Percentiles rank a stretch among this genome's conserved stretches.
phyloP scores from a whole-genome alignment of 768 basidiomycete genomes.

The Russula abietina region DNA sequence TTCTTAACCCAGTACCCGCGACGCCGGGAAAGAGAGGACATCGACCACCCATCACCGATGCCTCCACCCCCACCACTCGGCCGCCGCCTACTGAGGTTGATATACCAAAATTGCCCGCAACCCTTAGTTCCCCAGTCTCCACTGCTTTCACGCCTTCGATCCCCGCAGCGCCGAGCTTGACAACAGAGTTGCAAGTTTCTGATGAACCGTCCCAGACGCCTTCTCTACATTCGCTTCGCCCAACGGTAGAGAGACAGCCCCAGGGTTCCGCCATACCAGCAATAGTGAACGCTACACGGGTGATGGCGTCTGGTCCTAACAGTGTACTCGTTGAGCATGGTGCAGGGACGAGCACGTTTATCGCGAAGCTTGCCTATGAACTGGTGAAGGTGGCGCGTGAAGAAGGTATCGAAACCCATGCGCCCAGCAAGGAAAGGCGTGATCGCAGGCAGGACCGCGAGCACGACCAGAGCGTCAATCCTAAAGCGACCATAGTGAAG shows the following conservation, averaged over 20 bases:
- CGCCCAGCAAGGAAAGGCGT: conserved; percentile 45
- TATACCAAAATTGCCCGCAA: neutral
- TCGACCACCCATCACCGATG: conserved; percentile 11
- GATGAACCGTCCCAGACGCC: conserved; percentile 19
- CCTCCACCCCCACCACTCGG: neutral
- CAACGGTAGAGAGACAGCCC: conserved; percentile 28
- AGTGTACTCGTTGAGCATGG: conserved; percentile 73
- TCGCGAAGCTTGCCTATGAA: conserved; percentile 58
- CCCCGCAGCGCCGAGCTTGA: conserved; percentile 16
- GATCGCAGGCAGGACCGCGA: conserved; percentile 27
- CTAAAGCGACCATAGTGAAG: conserved; percentile 18
- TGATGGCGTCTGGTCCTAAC: conserved; percentile 76
- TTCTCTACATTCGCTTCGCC: conserved; percentile 17
- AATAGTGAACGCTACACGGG: conserved; percentile 74
- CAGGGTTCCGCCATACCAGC: conserved; percentile 70
- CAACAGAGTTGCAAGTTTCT: conserved; percentile 21
- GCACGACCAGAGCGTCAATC: conserved; percentile 10
- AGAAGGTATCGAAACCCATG: conserved; percentile 45
- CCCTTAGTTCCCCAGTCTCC: conserved; percentile 17
- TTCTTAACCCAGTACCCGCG: conserved; percentile 44
- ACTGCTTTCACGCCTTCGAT: conserved; percentile 13
- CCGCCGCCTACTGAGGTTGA: neutral
- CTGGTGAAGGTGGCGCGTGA: conserved; percentile 66
- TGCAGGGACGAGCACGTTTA: conserved; percentile 51
- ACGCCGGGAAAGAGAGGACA: conserved; percentile 23